Evolutionary conservation across 768 basidiomycete species (phyloP).

Genomic region (Tylopilus sp.): DNA sequence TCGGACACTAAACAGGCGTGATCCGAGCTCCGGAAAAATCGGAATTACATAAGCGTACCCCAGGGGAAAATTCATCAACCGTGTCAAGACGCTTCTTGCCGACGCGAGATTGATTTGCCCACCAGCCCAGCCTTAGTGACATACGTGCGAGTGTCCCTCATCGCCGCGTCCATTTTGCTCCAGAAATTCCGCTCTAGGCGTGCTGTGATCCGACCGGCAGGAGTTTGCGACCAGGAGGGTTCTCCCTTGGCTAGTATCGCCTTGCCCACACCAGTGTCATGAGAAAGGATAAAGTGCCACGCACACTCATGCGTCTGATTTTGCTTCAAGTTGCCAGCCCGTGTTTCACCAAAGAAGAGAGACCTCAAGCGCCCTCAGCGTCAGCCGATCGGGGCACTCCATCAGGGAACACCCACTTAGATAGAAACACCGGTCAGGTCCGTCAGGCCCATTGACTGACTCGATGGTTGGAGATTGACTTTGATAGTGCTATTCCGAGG

Average conservation of each 20-base stretch:
- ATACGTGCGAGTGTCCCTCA: not conserved
- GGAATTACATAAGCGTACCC: constrained; percentile 24
- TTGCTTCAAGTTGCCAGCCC: not conserved
- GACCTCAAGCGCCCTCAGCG: not conserved
- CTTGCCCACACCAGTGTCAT: constrained; percentile 4
- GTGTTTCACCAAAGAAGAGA: constrained; percentile 15
- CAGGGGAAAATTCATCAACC: constrained; percentile 3
- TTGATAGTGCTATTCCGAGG: constrained; percentile 28
- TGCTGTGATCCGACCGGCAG: not conserved
- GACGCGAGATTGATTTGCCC: constrained; percentile 8
- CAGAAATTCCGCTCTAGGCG: not conserved
- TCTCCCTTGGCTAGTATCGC: constrained; percentile 1
- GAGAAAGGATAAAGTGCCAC: constrained; percentile 10
- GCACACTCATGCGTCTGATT: constrained; percentile 4
- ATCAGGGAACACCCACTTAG: constrained; percentile 8
- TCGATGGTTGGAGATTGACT: constrained; percentile 28
- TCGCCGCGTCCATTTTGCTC: not conserved
- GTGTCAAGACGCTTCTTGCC: constrained; percentile 1
- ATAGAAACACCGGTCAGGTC: constrained; percentile 14
- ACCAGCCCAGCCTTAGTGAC: not conserved
- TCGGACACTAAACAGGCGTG: constrained; percentile 20
- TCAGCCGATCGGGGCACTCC: constrained; percentile 10
- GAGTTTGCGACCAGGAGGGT: not conserved
- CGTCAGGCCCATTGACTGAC: too few species aligned
- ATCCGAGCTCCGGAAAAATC: constrained; percentile 28